Base-by-base conservation (phyloP, 345 rosid genomes). In the Conringia planisiliqua region DNA sequence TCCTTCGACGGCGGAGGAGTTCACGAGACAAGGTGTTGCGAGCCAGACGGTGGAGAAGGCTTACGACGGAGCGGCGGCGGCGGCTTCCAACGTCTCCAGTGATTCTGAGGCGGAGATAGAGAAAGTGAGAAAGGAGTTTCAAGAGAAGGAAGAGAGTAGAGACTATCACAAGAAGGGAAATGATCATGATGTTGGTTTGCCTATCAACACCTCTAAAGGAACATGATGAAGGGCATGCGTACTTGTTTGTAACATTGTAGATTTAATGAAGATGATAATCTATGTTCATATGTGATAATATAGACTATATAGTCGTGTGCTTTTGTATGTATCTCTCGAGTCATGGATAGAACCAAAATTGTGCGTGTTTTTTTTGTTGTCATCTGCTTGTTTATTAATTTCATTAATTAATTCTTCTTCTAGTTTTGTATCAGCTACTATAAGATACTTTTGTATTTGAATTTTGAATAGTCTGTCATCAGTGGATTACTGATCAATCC, bases 1-100 rank as follows among this genome's bases (percentile, higher is more conserved):
- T 39, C 68, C 87, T 3, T 87, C 85, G 0, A 73, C 76, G 10
- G 87, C 86, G 3, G 78, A 82, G 27, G 87, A 85, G 79, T 87
- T 87, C 78, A 72, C 42, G 56, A 81, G 79, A 54, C 77, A 64
- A 12, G 77, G 80, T 10, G 35, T 68, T 22, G 80, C 78, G 14
- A 80, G 85, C 39, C 86, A 80, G 79, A 74, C 81, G 18, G 42
- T 52, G 51, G 75, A 79, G 3, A 86, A 82, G 78, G 38, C 82
- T 3, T 62, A 10, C 13, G 82, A 81, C 9, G 86, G 81, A 27
- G 16, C 71, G 0, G 77, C 67, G 7, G 76, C 70, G 24, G 24
- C 24, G 54, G 80, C 85, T 4, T 26, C 22, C 9, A 14, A n/a
- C 13, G 79, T 59, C 16, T n/a, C 33, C 11, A 73, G 59, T 20